Evolutionary conservation across 345 rosid genomes (phyloP).

Genomic region (Lepidium africanum): DNA sequence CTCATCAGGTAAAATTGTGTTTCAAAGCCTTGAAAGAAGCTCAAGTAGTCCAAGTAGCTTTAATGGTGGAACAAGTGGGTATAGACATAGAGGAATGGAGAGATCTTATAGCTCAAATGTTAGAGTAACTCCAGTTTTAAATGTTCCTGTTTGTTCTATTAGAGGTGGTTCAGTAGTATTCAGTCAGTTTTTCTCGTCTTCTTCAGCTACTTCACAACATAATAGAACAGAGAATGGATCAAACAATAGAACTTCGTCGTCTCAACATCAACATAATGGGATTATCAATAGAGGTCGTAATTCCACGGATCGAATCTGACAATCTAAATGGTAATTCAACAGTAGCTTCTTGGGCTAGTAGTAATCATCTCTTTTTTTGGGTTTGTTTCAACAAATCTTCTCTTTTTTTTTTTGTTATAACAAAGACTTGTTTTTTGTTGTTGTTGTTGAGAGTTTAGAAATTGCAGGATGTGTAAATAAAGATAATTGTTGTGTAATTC

Average conservation of each 20-base stretch:
- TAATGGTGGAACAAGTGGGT: conserved; percentile 72
- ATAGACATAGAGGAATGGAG: conserved; percentile 76
- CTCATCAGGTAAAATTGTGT: conserved; percentile 88
- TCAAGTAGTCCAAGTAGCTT: conserved; percentile 97
- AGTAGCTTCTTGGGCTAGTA: background rate
- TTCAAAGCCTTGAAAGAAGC: conserved; percentile 81
- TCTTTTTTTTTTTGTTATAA: background rate
- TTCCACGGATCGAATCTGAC: conserved; percentile 21
- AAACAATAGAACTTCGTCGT: background rate
- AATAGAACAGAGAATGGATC: conserved; percentile 28
- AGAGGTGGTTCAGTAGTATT: conserved; percentile 50
- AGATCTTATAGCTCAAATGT: conserved; percentile 82
- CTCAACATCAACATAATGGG: background rate
- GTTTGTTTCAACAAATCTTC: conserved; percentile 1
- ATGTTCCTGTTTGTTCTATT: conserved; percentile 56
- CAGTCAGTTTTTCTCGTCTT: conserved; percentile 48
- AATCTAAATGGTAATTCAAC: background rate
- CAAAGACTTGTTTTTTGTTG: background rate
- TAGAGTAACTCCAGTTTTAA: conserved; percentile 59
- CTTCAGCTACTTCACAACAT: conserved; percentile 26
- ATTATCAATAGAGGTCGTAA: conserved; percentile 23
- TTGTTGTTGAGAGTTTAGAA: background rate
- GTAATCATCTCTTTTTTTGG: conserved; percentile 7
- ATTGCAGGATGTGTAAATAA: background rate
- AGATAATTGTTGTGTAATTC: background rate